Evolutionary conservation across 345 rosid species (phyloP), one percentile per base, ranked within the genome.

Genomic region (Aegle marmelos): DNA sequence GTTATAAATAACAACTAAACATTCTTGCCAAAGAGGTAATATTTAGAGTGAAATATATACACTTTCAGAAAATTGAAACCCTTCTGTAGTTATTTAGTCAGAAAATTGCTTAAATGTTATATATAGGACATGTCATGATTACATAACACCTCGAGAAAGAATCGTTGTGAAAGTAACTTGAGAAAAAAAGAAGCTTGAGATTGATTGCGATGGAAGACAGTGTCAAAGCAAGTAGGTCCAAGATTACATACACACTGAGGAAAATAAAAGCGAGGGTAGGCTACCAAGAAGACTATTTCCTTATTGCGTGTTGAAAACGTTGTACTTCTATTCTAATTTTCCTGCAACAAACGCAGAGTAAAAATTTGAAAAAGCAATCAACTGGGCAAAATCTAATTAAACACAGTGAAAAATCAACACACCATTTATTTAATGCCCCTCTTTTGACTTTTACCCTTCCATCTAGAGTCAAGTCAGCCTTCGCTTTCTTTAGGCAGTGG

Each of bases 391-490:
- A 81, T 85, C 79, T 66, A 79, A 45, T 45, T 45, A 53, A 77
- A 74, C 77, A 72, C 76, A 9, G 81, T 77, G 83, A 76, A 72
- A 74, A 34, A 65, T 79, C 87, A 83, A 80, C 71, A 58, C 34
- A 41, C 33, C 41, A 62, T n/a, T 30, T 63, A 22, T 31, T 71
- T 57, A 25, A 41, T 70, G 53, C 34, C 50, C 33, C 8, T 75
- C 84, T 81, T 79, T 86, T 85, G 89, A 86, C 87, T 83, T 80
- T 75, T 56, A 59, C n/a, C 9, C 68, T 33, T 57, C 39, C 63
- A 75, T 80, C 72, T 39, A n/a, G 30, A 45, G 85, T 75, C 85
- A 81, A 83, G 88, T 88, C 89, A 79, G 74, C 74, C 74, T 63
- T 62, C 41, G 19, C 30, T 60, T 37, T 61, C 54, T 61, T 59